Conservation (phyloP, 2,329 filamentous ascomycete species). For the Septoria petroselini region DNA sequence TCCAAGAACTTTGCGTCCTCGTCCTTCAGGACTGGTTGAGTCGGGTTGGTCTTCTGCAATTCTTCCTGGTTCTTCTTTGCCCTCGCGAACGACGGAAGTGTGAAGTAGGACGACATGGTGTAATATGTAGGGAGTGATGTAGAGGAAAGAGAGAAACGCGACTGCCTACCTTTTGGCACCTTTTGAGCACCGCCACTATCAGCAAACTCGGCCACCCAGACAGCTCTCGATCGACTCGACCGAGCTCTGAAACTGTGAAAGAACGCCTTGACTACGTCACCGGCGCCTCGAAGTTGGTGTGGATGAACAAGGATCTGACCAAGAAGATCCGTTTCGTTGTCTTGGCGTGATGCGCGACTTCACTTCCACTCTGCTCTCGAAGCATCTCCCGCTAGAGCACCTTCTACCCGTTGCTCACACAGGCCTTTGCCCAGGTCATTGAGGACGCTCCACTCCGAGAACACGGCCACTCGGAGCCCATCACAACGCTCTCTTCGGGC, state of each 20-base stretch:
- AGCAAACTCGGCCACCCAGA: constrained; percentile 3
- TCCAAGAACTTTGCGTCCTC: constrained; percentile 59
- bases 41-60: constrained; percentile 38
- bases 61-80: constrained; percentile 39
- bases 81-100: constrained; percentile 36
- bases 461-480: no score
- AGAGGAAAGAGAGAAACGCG: constrained; percentile 7
- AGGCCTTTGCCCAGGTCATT: no score
- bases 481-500: no score
- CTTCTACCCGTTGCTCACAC: background rate
- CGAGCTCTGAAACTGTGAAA: constrained; percentile 8
- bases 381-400: no score
- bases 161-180: constrained; percentile 16
- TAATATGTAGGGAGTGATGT: background rate
- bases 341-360: constrained; percentile 13
- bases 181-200: constrained; percentile 20
- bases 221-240: constrained; percentile 10
- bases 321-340: background rate
- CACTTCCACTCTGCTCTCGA: constrained; percentile 1
- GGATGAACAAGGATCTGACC: constrained; percentile 13
- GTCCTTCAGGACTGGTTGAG: constrained; percentile 54
- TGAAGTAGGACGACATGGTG: constrained; percentile 34
- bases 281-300: constrained; percentile 17
- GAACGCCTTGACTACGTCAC: constrained; percentile 21
- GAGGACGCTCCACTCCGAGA: no score